Evolutionary conservation across 768 basidiomycete genomes (phyloP).

Genomic region (Trametes maxima): DNA sequence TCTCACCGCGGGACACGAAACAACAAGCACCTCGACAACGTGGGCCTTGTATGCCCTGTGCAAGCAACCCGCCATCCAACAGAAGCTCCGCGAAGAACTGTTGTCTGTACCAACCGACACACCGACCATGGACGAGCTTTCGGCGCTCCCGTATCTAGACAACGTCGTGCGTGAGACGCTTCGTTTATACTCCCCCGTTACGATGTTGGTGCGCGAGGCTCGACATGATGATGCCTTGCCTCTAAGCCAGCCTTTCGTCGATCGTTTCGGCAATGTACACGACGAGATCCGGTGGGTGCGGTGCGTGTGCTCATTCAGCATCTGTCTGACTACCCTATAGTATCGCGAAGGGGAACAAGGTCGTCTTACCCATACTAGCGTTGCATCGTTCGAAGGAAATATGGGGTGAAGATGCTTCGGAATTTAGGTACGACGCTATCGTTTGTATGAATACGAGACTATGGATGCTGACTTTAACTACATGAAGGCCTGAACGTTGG

Average conservation of each 20-base stretch:
- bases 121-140: conserved; percentile 71
- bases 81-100: conserved; percentile 44
- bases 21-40: conserved; percentile 39
- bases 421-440: conserved; percentile 53
- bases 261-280: conserved; percentile 20
- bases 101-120: conserved; percentile 41
- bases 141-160: conserved; percentile 71
- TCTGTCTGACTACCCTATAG: conserved; percentile 6
- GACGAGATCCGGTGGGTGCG: conserved; percentile 28
- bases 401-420: conserved; percentile 66
- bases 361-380: conserved; percentile 52
- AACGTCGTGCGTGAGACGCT: conserved; percentile 61
- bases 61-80: conserved; percentile 39
- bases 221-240: conserved; percentile 54
- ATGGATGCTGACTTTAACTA: background rate
- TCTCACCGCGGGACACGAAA: conserved; percentile 45
- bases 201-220: conserved; percentile 48
- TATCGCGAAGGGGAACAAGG: conserved; percentile 35
- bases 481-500: conserved; percentile 67
- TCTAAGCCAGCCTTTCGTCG: conserved; percentile 36
- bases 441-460: background rate
- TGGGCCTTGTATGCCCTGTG: conserved; percentile 45
- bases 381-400: conserved; percentile 54
- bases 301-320: background rate
- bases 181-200: conserved; percentile 56